Evolutionary conservation across 2,329 filamentous ascomycete genomes (phyloP).

Genomic region (Trichophyton simii): DNA sequence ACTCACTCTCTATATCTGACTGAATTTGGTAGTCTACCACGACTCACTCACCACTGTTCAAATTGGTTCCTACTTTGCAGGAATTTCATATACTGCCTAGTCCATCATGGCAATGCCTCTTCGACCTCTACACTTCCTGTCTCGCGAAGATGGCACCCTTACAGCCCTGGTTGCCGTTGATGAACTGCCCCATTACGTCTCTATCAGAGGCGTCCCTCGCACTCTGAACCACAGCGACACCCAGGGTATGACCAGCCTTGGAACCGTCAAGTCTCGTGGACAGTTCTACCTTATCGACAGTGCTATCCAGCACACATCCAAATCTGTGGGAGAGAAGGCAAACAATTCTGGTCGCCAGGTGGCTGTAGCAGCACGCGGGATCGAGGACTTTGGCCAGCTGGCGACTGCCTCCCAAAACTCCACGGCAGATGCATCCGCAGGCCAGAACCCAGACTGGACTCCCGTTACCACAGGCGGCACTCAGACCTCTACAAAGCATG

Average conservation of each 20-base stretch:
- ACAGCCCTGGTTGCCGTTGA: constrained; percentile 35
- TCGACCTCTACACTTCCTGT: constrained; percentile 32
- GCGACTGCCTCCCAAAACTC: not conserved
- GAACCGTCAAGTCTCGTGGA: constrained; percentile 21
- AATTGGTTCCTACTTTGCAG: constrained; percentile 5
- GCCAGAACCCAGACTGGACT: not conserved
- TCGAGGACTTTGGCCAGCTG: not conserved
- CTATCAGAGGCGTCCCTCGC: constrained; percentile 28
- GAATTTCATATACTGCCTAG: not conserved
- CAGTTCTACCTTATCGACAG: constrained; percentile 27
- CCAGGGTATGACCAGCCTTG: constrained; percentile 33
- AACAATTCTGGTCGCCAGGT: not conserved
- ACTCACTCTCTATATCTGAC: not conserved
- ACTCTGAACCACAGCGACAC: constrained; percentile 26
- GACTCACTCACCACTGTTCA: not conserved
- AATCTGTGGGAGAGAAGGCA: not conserved
- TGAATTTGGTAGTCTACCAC: not conserved
- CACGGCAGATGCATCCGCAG: not conserved
- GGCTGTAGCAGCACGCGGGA: not conserved
- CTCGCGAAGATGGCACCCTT: constrained; percentile 29
- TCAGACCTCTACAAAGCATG: not conserved
- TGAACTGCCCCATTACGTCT: constrained; percentile 30
- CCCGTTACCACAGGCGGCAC: too few species aligned
- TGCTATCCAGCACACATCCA: constrained; percentile 2
- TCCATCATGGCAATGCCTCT: constrained; percentile 12